These are phyloP conservation scores for Skeletonema potamos DNA, from an alignment of 108 stramenopile genomes.

Conservation along the genomic window DNA sequence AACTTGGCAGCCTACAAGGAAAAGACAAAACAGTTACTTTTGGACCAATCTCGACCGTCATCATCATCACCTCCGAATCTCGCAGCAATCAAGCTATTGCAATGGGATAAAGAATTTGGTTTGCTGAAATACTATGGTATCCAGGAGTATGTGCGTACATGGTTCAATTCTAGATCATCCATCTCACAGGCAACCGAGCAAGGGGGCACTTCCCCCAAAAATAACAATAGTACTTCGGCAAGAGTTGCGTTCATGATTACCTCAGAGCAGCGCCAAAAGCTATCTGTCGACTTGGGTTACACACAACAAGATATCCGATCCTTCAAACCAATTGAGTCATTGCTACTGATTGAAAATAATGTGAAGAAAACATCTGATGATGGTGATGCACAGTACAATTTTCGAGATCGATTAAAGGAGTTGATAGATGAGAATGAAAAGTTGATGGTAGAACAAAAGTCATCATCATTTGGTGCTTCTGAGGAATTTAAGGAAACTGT, in stretches of 20 bases:
- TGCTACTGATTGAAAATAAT: slow-evolving; percentile 29
- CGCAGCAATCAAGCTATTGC: slow-evolving; percentile 15
- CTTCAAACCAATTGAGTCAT: slow-evolving; percentile 43
- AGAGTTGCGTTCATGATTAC: slow-evolving; percentile 44
- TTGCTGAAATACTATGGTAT: slow-evolving; percentile 22
- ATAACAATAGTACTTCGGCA: slow-evolving; percentile 3
- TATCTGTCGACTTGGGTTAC: slow-evolving; percentile 31
- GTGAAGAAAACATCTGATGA: slow-evolving; percentile 13
- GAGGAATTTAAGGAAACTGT: not conserved
- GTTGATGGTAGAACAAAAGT: slow-evolving; percentile 1
- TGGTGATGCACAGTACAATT: slow-evolving; percentile 13
- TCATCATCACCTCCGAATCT: slow-evolving; percentile 7
- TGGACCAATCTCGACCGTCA: slow-evolving; percentile 9
- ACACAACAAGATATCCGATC: slow-evolving; percentile 30
- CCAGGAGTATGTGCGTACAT: slow-evolving; percentile 18
- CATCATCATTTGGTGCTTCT: not conserved
- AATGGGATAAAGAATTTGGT: slow-evolving; percentile 31
- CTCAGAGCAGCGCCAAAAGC: slow-evolving; percentile 26
- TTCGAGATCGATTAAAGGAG: slow-evolving; percentile 10
- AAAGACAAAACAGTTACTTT: slow-evolving; percentile 14
- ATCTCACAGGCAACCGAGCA: not conserved
- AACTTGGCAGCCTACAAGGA: slow-evolving; percentile 7
- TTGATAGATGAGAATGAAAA: slow-evolving; percentile 35
- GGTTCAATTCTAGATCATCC: slow-evolving; percentile 9
- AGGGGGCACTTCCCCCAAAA: not conserved